Evolutionary conservation across 1,139 yeast genomes (phyloP).

Genomic region (Kodamaea suecica): DNA sequence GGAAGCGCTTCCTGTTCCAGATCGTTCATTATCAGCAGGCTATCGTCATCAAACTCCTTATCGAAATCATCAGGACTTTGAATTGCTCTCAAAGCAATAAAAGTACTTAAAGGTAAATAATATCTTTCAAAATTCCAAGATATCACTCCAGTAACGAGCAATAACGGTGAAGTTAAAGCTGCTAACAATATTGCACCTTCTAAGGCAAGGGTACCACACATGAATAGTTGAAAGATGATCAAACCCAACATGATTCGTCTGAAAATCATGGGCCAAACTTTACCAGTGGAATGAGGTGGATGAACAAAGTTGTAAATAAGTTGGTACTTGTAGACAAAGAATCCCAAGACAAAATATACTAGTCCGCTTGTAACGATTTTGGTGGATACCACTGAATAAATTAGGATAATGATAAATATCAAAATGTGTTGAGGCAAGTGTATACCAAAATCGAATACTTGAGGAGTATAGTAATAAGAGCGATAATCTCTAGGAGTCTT

Average conservation of each 20-base stretch:
- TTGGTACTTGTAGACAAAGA: conserved; percentile 64
- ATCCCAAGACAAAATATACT: conserved; percentile 59
- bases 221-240: conserved; percentile 58
- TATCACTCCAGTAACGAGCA: conserved; percentile 47
- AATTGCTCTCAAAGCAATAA: conserved; percentile 63
- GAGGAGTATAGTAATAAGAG: conserved; percentile 54
- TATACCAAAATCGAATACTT: conserved; percentile 62
- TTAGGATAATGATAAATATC: conserved; percentile 57
- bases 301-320: conserved; percentile 64
- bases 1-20: conserved; percentile 6
- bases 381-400: conserved; percentile 63
- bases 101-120: conserved; percentile 56
- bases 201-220: conserved; percentile 67
- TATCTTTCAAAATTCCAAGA: conserved; percentile 57
- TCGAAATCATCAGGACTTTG: conserved; percentile 43
- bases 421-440: conserved; percentile 64
- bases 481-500: conserved; percentile 56
- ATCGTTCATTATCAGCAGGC: conserved; percentile 14
- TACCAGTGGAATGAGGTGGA: conserved; percentile 69
- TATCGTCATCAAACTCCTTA: conserved; percentile 41
- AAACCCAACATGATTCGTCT: conserved; percentile 57
- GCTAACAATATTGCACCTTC: conserved; percentile 58
- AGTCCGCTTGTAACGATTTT: conserved; percentile 64
- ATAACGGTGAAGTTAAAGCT: conserved; percentile 49
- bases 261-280: conserved; percentile 66